Percentiles rank a stretch among this genome's conserved stretches.
phyloP scores from a whole-genome alignment of 306 rosid genomes.

The Comarum palustre region DNA sequence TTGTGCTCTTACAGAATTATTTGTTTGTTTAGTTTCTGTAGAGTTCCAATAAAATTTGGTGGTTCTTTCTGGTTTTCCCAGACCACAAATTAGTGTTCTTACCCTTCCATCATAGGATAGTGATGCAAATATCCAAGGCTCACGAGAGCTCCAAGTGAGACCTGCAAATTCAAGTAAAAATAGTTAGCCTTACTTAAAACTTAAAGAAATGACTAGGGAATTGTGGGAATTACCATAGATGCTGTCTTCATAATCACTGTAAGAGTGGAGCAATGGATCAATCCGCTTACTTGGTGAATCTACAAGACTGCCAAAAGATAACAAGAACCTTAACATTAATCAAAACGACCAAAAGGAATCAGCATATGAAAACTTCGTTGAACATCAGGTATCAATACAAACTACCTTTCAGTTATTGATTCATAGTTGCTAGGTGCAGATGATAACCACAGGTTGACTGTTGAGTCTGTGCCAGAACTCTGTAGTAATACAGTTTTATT shows the following conservation, averaged over 20 bases:
- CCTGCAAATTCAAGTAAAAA: constrained; percentile 47
- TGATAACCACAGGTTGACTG: constrained; percentile 86
- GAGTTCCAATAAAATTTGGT: neutral
- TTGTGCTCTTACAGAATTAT: neutral
- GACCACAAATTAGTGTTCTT: constrained; percentile 32
- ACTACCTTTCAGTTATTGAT: constrained; percentile 58
- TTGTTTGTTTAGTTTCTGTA: neutral
- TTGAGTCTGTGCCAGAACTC: constrained; percentile 93
- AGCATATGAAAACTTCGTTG: neutral
- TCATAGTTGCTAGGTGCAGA: constrained; percentile 45
- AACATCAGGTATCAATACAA: constrained; percentile 19
- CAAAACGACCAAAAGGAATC: neutral
- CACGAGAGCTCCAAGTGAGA: constrained; percentile 90
- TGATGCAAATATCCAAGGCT: constrained; percentile 96
- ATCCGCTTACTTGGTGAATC: constrained; percentile 50
- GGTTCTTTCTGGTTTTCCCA: neutral
- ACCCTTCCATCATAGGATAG: constrained; percentile 99
- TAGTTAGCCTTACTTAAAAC: constrained; percentile 12
- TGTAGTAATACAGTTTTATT: constrained; percentile 38
- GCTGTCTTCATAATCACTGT: constrained; percentile 92
- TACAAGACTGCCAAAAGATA: constrained; percentile 45
- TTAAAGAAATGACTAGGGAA: neutral
- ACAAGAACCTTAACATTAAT: constrained; percentile 12
- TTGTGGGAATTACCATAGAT: constrained; percentile 60
- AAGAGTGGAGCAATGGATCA: constrained; percentile 73